phyloP scores from a whole-genome alignment of 1,284 basidiomycete genomes.

The Pseudozyma thailandica region DNA sequence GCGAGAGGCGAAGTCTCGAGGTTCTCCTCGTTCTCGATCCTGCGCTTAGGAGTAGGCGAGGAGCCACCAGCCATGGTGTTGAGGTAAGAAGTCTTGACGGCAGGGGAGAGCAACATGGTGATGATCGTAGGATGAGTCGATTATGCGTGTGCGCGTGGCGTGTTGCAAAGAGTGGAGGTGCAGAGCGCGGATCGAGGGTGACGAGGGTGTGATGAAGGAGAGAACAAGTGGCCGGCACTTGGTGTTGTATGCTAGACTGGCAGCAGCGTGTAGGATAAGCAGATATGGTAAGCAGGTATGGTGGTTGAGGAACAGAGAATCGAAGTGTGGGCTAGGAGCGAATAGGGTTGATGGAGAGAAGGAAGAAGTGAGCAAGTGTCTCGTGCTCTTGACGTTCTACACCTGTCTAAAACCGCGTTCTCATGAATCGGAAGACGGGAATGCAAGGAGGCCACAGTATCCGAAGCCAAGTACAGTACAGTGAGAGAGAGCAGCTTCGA shows the following conservation, averaged over 20 bases:
- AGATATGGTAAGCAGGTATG: neutral
- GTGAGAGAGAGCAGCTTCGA: neutral
- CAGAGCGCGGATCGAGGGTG: neutral
- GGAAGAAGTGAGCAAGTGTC: constrained; percentile 22
- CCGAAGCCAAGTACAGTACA: no score
- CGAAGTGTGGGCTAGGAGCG: neutral
- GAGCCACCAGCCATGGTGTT: constrained; percentile 43
- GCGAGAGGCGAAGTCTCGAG: constrained; percentile 33
- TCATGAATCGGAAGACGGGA: constrained; percentile 37
- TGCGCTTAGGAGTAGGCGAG: constrained; percentile 38
- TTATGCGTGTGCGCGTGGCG: neutral
- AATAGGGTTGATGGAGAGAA: constrained; percentile 12
- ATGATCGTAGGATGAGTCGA: neutral
- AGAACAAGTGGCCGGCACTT: constrained; percentile 26
- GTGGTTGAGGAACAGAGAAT: no score
- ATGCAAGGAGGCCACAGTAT: constrained; percentile 27
- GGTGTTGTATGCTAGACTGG: constrained; percentile 1
- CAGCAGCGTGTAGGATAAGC: neutral
- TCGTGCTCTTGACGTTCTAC: constrained; percentile 3
- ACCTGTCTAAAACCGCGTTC: neutral
- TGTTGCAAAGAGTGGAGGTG: neutral
- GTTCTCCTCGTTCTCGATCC: constrained; percentile 34
- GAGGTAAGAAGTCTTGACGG: constrained; percentile 52
- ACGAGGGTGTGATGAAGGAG: neutral
- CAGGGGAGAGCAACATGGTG: constrained; percentile 47